Conservation (phyloP, 495 filamentous ascomycete species). For the Pseudevernia furfuracea region DNA sequence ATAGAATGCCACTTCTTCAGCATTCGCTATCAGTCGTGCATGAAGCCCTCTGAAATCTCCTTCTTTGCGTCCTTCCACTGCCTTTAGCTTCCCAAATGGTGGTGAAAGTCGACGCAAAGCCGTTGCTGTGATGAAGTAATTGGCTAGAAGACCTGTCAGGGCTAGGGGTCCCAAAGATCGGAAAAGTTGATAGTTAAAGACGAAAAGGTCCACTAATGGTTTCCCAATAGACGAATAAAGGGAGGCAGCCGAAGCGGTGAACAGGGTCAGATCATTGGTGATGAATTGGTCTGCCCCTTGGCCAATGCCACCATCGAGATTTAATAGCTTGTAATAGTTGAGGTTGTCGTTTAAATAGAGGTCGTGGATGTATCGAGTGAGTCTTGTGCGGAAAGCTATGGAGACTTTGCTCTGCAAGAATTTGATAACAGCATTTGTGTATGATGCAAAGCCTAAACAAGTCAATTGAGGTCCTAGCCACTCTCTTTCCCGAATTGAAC, state of each 20-base stretch:
- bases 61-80: conserved; percentile 85
- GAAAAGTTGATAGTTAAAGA: conserved; percentile 96
- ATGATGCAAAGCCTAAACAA: conserved; percentile 65
- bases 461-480: conserved; percentile 1
- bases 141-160: conserved; percentile 73
- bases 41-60: conserved; percentile 90
- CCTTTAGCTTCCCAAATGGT: conserved; percentile 93
- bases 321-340: conserved; percentile 92
- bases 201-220: conserved; percentile 86
- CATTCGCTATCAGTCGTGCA: conserved; percentile 87
- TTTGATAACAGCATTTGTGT: conserved; percentile 96
- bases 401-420: conserved; percentile 96
- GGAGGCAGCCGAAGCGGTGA: conserved; percentile 86
- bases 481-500: neutral
- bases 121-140: conserved; percentile 88
- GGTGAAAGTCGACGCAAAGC: conserved; percentile 81
- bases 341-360: conserved; percentile 89
- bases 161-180: conserved; percentile 87
- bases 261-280: conserved; percentile 90
- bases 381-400: conserved; percentile 91
- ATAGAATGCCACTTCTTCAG: conserved; percentile 99
- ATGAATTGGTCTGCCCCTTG: conserved; percentile 95
- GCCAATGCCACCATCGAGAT: conserved; percentile 87
- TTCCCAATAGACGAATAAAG: conserved; percentile 95
- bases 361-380: conserved; percentile 97